phyloP scores from a whole-genome alignment of 169 alveolate genomes.

The Babesia divergens region DNA sequence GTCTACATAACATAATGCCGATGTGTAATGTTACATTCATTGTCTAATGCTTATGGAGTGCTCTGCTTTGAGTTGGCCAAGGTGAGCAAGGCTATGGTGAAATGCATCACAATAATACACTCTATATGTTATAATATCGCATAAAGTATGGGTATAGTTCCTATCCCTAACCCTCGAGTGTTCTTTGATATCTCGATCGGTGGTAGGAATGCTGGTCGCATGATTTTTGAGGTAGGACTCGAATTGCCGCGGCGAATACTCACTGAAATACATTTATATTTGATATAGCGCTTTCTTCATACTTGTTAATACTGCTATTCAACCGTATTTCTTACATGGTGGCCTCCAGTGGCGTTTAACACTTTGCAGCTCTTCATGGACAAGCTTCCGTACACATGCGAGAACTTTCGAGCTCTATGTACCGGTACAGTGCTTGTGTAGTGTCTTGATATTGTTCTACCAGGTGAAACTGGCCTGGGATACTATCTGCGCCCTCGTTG shows the following conservation, averaged over 20 bases:
- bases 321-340: too few species aligned
- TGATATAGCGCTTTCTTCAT: too few species aligned
- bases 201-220: constrained; percentile 77
- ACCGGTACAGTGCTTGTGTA: constrained; percentile 71
- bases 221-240: constrained; percentile 72
- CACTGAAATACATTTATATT: neutral
- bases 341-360: too few species aligned
- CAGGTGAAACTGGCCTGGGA: constrained; percentile 81
- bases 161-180: constrained; percentile 80
- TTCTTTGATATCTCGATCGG: constrained; percentile 76
- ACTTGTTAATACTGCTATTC: too few species aligned
- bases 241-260: neutral
- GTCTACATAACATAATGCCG: neutral
- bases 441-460: neutral
- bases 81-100: too few species aligned
- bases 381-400: constrained; percentile 82
- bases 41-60: neutral
- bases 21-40: neutral
- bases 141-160: constrained; percentile 39
- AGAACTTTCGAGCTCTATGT: constrained; percentile 88
- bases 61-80: neutral
- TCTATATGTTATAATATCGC: neutral
- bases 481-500: constrained; percentile 81
- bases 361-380: constrained; percentile 78
- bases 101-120: too few species aligned